Evolutionary conservation across 768 basidiomycete genomes (phyloP), one percentile per base, ranked within the genome.

Genomic region (Russula sp.): DNA sequence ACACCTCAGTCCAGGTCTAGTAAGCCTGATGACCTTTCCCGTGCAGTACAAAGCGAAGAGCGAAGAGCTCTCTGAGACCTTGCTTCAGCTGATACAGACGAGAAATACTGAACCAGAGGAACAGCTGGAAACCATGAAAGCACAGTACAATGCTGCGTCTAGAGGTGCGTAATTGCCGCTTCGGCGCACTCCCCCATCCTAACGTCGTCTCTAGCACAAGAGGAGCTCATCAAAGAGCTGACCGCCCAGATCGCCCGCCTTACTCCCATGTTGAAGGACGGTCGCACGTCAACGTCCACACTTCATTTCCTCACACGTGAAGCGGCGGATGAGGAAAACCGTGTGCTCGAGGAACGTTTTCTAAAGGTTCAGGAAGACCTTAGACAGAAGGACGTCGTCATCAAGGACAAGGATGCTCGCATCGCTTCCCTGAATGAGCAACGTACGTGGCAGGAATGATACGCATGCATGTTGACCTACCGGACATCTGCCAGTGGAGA

Each of bases 221-320:
- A 88, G 37, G 70, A 74, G 11, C 72, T 85, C 2, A 78, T 84
- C 52, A 72, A 82, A 47, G 80, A 86, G 63, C 75, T 89, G 11
- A 82, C 79, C 4, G 73, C 77, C 18, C 80, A 84, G 68, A 72
- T 88, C 5, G 75, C 83, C 3, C 80, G 77, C 32, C 76, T 80
- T 49, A 82, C 86, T 64, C 83, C 84, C 6, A 74, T 87, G 40
- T 75, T 82, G 48, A 75, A 77, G 48, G 73, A 78, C 0, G 80
- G 79, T 6, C 81, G 80, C 64, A 76, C 74, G 14, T 77, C 80
- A 2, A 76, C 74, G 14, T 77, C 80, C 2, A 79, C 82, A 5
- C 76, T 87, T 35, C 84, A 88, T 67, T 79, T 93, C 52, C 73
- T 93, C 13, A 88, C 88, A 9, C 82, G 88, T 59, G 88, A 89